Percentiles rank a stretch among this genome's conserved stretches.
Evolutionary conservation across 2,329 filamentous ascomycete genomes (phyloP).

Genomic region (Tolypocladium pustulatum): DNA sequence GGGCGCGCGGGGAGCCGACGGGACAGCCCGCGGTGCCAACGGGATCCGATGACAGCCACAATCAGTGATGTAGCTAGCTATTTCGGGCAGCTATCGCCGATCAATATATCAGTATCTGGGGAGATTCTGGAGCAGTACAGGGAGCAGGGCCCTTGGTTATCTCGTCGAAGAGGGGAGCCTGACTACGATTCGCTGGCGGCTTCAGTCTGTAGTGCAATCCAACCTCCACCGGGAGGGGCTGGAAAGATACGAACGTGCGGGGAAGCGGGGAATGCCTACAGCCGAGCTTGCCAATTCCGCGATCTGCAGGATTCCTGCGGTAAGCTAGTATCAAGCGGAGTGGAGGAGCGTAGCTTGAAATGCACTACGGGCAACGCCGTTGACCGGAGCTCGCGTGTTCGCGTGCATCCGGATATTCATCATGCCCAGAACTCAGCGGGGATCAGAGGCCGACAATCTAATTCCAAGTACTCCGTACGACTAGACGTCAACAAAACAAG

Average conservation of each 20-base stretch:
- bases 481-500: background rate
- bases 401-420: background rate
- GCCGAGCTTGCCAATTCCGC: background rate
- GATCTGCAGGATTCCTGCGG: background rate
- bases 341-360: background rate
- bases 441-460: background rate
- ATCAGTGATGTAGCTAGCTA: background rate
- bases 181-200: background rate
- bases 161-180: background rate
- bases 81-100: background rate
- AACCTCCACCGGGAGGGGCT: background rate
- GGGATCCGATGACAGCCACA: background rate
- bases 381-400: background rate
- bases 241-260: background rate
- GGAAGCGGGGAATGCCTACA: background rate
- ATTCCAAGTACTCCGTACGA: background rate
- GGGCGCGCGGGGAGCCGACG: conserved; percentile 2
- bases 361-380: background rate
- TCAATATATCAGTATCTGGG: background rate
- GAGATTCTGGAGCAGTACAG: background rate
- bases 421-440: background rate
- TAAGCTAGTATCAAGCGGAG: background rate
- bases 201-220: background rate
- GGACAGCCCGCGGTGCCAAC: background rate
- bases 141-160: background rate